Evolutionary conservation across 2,329 filamentous ascomycete species (phyloP).

Genomic region (Laburnicola sp.): DNA sequence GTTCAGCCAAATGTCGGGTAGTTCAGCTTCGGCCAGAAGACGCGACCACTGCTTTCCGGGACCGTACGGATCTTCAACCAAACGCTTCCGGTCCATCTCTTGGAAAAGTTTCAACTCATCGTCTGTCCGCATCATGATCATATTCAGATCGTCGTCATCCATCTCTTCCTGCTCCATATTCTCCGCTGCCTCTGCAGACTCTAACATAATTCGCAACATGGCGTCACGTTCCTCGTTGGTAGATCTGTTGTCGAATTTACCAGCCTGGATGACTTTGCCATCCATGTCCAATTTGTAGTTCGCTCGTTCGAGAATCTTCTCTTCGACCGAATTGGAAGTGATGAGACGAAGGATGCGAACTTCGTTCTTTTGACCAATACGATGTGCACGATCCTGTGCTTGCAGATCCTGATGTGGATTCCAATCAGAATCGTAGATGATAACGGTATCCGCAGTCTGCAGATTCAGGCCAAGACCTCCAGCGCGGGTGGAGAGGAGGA

Average conservation of each 20-base stretch:
- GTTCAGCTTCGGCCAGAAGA: conserved; percentile 81
- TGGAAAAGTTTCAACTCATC: conserved; percentile 78
- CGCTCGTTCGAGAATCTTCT: conserved; percentile 96
- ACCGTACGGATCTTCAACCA: conserved; percentile 70
- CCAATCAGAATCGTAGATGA: conserved; percentile 99
- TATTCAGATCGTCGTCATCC: conserved; percentile 96
- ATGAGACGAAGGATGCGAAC: conserved; percentile 95
- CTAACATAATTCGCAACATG: conserved; percentile 89
- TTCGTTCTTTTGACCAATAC: conserved; percentile 99
- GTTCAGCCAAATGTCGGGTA: conserved; percentile 90
- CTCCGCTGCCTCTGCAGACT: conserved; percentile 71
- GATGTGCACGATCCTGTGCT: conserved; percentile 98
- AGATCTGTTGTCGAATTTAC: conserved; percentile 99
- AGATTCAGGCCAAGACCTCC: conserved; percentile 96
- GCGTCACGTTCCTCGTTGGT: conserved; percentile 98
- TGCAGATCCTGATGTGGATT: conserved; percentile 99
- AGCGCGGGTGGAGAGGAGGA: conserved; percentile 95
- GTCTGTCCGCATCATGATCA: conserved; percentile 88
- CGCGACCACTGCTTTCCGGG: conserved; percentile 70
- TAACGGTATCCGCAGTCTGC: conserved; percentile 97
- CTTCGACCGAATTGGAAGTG: conserved; percentile 94
- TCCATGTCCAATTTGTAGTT: conserved; percentile 99
- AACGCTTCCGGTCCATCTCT: conserved; percentile 76
- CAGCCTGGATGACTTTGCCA: conserved; percentile 97
- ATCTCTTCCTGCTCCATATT: conserved; percentile 90